phyloP scores from a whole-genome alignment of 345 rosid genomes.

The Excoecaria agallocha region DNA sequence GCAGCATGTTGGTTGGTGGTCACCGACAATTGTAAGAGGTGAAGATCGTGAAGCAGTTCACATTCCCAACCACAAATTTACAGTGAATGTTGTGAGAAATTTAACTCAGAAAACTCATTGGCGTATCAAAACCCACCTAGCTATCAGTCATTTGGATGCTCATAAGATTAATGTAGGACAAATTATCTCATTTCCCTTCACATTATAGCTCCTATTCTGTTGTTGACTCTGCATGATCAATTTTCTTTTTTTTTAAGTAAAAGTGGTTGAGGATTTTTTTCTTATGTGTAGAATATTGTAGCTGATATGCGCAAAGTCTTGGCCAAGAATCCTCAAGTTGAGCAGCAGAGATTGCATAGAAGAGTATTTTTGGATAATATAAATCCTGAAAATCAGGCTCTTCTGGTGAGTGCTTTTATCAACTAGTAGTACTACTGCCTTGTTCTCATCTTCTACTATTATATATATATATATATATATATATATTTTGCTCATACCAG shows the following conservation, averaged over 20 bases:
- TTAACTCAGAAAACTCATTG: constrained; percentile 82
- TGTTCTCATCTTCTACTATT: neutral
- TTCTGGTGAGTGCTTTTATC: constrained; percentile 47
- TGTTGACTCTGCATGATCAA: constrained; percentile 3
- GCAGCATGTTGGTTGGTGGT: constrained; percentile 73
- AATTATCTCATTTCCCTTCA: constrained; percentile 15
- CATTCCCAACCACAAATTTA: constrained; percentile 85
- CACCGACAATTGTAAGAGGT: constrained; percentile 79
- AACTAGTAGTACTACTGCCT: neutral
- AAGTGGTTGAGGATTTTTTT: neutral
- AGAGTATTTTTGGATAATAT: constrained; percentile 76
- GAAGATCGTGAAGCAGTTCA: constrained; percentile 91
- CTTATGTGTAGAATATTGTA: constrained; percentile 56
- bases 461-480: too few species aligned
- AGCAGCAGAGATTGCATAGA: constrained; percentile 78
- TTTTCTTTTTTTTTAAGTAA: neutral
- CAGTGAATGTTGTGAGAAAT: constrained; percentile 74
- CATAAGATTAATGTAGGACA: constrained; percentile 71
- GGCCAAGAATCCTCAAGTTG: constrained; percentile 88
- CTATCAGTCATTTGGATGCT: constrained; percentile 79
- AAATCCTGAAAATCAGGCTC: constrained; percentile 74
- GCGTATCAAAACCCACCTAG: constrained; percentile 88
- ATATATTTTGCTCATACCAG: neutral
- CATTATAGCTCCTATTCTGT: neutral
- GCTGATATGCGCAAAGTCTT: constrained; percentile 87